Evolutionary conservation across 805 yeast genomes (phyloP).

Genomic region (Candida tallmaniae): DNA sequence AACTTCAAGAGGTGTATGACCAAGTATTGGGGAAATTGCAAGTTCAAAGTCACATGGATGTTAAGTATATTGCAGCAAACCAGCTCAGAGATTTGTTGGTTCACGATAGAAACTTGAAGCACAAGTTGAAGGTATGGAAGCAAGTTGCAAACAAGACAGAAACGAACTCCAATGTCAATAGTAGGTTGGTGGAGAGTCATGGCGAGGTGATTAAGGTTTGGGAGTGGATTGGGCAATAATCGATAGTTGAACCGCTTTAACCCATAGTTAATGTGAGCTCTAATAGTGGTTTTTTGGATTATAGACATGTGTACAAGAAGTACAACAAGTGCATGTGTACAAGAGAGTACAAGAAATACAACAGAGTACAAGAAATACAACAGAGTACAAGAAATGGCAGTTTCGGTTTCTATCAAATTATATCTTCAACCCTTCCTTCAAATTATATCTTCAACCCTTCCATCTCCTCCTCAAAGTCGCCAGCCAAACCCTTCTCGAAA

Average conservation of each 20-base stretch:
- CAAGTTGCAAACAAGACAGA: constrained; percentile 54
- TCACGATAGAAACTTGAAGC: constrained; percentile 32
- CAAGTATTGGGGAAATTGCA: constrained; percentile 47
- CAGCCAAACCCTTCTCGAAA: constrained; percentile 84
- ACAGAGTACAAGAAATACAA: too few species aligned
- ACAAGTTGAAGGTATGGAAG: constrained; percentile 54
- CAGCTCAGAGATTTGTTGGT: constrained; percentile 68
- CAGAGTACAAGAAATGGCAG: too few species aligned
- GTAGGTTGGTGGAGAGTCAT: constrained; percentile 62
- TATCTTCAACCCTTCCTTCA: too few species aligned
- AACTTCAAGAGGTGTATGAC: constrained; percentile 42
- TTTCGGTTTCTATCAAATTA: too few species aligned
- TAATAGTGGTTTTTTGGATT: too few species aligned
- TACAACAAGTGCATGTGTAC: too few species aligned
- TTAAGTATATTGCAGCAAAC: constrained; percentile 55
- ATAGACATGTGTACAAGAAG: too few species aligned
- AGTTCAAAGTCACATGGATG: constrained; percentile 26
- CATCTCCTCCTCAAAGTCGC: constrained; percentile 39
- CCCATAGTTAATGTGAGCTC: too few species aligned
- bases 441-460: not conserved
- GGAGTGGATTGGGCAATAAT: too few species aligned
- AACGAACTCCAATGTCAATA: constrained; percentile 58
- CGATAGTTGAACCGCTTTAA: too few species aligned
- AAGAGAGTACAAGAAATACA: too few species aligned
- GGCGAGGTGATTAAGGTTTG: constrained; percentile 87